Evolutionary conservation across 2,329 filamentous ascomycete genomes (phyloP).

Genomic region (Phoma herbarum): DNA sequence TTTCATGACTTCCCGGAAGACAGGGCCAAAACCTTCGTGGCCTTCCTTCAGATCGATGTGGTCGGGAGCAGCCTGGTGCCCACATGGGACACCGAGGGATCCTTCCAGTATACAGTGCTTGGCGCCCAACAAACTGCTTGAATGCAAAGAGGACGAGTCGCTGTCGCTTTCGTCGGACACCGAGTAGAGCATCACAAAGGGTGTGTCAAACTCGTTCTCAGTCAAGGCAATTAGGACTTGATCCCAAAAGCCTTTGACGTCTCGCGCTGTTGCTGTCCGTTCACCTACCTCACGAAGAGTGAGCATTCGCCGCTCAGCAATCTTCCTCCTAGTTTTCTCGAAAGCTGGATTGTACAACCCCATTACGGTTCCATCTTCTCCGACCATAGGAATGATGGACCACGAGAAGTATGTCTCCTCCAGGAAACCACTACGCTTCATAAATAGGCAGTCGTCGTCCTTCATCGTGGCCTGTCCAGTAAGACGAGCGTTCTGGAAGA

Average conservation of each 20-base stretch:
- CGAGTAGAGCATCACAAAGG: slow-evolving; percentile 80
- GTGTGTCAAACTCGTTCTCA: slow-evolving; percentile 78
- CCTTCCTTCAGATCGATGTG: slow-evolving; percentile 74
- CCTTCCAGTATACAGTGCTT: slow-evolving; percentile 76
- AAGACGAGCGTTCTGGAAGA: slow-evolving; percentile 72
- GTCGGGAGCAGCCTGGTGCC: slow-evolving; percentile 68
- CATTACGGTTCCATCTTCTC: slow-evolving; percentile 75
- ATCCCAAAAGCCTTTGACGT: slow-evolving; percentile 77
- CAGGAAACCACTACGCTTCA: slow-evolving; percentile 72
- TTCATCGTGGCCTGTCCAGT: slow-evolving; percentile 85
- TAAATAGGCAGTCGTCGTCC: slow-evolving; percentile 79
- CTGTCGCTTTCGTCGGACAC: slow-evolving; percentile 75
- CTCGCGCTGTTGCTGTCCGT: slow-evolving; percentile 74
- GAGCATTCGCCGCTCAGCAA: slow-evolving; percentile 81
- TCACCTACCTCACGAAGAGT: slow-evolving; percentile 81
- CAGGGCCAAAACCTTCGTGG: slow-evolving; percentile 76
- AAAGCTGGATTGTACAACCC: slow-evolving; percentile 83
- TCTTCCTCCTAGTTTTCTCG: slow-evolving; percentile 80
- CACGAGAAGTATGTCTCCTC: slow-evolving; percentile 87
- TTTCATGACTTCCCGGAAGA: slow-evolving; percentile 79
- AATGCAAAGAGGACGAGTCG: slow-evolving; percentile 76
- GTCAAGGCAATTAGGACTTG: slow-evolving; percentile 74
- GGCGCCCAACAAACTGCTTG: slow-evolving; percentile 68
- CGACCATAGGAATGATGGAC: slow-evolving; percentile 81
- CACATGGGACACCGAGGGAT: slow-evolving; percentile 71